Evolutionary conservation across 2,329 filamentous ascomycete genomes (phyloP), one percentile per base, ranked within the genome.

Genomic region (Septoria petroselini): DNA sequence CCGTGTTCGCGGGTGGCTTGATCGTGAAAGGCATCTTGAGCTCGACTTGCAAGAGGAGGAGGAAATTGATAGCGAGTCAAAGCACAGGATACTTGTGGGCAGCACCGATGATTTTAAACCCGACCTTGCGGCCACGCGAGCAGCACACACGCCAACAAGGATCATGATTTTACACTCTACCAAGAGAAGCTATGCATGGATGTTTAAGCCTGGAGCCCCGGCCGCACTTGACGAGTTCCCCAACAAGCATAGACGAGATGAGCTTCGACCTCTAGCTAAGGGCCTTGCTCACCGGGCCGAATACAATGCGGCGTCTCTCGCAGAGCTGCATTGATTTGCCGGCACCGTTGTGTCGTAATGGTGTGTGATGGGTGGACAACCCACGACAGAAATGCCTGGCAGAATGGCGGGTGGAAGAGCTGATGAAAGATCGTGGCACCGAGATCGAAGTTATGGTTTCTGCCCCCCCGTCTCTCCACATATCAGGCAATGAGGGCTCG

Each of bases 1-100:
- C 62, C 35, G 71, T 70, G 62, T 74, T 69, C 41, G 68, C 67
- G 12, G 74, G 75, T 55, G 71, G 74, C 57, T 68, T 73, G 55
- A 76, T 54, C 42, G 66, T 58, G 58, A 76, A 60, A 60, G 67
- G 66, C 73, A 76, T 76, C 45, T 49, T 60, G 61, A 38, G 45
- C 29, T 11, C 15, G 25, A 18, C 18, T 21, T n/a, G 15, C 30
- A 29, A 19, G 12, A 41, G 35, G 19, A 39, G 29, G 38, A 17
- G 38, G 11, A 40, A 29, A n/a, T 19, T 4, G 6, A 30, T 21
- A 21, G 29, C 27, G 33, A 23, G 34, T 6, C 14, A 27, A 25
- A 23, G 18, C 18, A 15, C 14, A 40, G 27, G 2, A 12, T 11
- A 11, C 18, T 35, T 33, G n/a, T n/a, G 44, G 35, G 44, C 25